Evolutionary conservation across 768 basidiomycete species (phyloP).

Genomic region (Cystofilobasidium capitatum): DNA sequence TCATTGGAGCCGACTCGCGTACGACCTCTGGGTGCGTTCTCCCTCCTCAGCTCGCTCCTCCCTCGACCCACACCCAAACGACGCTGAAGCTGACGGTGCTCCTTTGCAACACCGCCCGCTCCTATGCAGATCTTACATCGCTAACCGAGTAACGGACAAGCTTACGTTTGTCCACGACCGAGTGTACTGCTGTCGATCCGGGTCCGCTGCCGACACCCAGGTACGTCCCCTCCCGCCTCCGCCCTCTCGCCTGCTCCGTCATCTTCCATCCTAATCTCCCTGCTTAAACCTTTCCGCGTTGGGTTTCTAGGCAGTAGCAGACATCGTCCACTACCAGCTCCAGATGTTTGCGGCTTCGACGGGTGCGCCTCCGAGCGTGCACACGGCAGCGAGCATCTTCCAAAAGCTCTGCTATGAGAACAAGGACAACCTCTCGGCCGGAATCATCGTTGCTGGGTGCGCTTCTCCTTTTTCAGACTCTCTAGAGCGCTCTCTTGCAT

Average conservation of each 20-base stretch:
- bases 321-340: constrained; percentile 62
- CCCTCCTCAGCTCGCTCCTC: not conserved
- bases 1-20: constrained; percentile 92
- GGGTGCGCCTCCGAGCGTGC: constrained; percentile 64
- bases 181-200: constrained; percentile 97
- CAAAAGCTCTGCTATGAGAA: constrained; percentile 84
- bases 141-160: constrained; percentile 98
- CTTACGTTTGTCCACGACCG: constrained; percentile 92
- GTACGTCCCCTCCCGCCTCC: constrained; percentile 24
- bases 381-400: constrained; percentile 70
- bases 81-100: not conserved
- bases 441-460: constrained; percentile 85
- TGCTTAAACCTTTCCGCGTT: not conserved
- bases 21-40: constrained; percentile 82
- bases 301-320: constrained; percentile 60
- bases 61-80: not conserved
- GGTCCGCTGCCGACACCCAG: constrained; percentile 95
- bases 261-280: not conserved
- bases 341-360: constrained; percentile 41
- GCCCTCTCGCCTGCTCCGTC: not conserved
- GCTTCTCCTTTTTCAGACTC: not conserved
- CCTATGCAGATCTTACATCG: constrained; percentile 45
- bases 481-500: not conserved
- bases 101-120: not conserved
- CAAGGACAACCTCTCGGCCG: constrained; percentile 78